A percentile compares a stretch with the other conserved stretches of the same genome.
Conservation (phyloP, 2,329 filamentous ascomycete species). For the Xylaria sp. region DNA sequence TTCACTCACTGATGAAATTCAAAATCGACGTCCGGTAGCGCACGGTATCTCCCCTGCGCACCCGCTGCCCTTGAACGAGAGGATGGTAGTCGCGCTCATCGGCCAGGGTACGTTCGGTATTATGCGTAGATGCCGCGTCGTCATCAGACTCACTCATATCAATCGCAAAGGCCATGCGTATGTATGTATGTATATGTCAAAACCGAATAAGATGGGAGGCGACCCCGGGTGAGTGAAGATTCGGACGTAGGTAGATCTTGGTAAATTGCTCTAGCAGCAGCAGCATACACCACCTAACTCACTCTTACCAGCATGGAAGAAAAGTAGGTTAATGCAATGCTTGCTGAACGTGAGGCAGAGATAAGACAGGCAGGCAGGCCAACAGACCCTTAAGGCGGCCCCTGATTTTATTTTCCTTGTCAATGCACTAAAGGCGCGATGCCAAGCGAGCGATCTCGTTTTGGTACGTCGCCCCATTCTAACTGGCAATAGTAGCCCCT, state of each 20-base stretch:
- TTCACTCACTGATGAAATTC: constrained; percentile 10
- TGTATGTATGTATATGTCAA: too few relatives aligned
- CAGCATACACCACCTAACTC: background rate
- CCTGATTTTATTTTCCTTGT: constrained; percentile 11
- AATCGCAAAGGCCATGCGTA: constrained; percentile 1
- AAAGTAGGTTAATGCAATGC: background rate
- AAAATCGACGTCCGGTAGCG: constrained; percentile 10
- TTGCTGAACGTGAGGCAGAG: background rate
- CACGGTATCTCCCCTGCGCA: constrained; percentile 10
- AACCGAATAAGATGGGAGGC: background rate
- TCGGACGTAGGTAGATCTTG: background rate
- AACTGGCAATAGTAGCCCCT: background rate
- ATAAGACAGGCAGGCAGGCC: too few relatives aligned
- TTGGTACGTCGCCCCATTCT: constrained; percentile 6
- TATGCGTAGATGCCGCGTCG: background rate
- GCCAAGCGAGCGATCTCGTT: constrained; percentile 13
- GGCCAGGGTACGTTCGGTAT: constrained; percentile 2
- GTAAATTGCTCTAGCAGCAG: background rate
- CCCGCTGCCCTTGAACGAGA: constrained; percentile 6
- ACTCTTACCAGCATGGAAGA: background rate
- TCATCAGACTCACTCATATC: constrained; percentile 8
- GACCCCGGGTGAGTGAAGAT: background rate
- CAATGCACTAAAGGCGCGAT: constrained; percentile 1
- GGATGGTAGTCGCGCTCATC: constrained; percentile 15
- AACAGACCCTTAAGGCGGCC: background rate